Conservation (phyloP, 2,329 filamentous ascomycete genomes). For the Ustilaginoidea virens region DNA sequence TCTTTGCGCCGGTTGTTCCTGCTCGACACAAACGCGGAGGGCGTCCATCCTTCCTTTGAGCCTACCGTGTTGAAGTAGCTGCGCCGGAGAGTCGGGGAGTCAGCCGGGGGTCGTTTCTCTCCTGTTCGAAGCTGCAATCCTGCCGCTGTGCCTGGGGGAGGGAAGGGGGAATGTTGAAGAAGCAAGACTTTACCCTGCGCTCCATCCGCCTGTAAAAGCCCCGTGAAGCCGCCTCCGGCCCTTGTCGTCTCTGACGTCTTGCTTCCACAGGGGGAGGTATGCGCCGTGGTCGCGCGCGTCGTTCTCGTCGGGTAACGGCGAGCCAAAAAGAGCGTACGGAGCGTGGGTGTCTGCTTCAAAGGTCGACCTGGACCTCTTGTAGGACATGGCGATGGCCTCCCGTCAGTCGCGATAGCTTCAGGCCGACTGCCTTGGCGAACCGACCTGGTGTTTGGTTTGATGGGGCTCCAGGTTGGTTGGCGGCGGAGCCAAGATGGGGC, state of each 20-base stretch:
- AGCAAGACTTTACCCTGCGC: slow-evolving; percentile 58
- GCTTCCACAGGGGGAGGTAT: slow-evolving; percentile 93
- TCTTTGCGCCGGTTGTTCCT: slow-evolving; percentile 63
- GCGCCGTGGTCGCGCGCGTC: slow-evolving; percentile 76
- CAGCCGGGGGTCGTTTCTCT: not conserved
- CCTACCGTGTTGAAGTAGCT: slow-evolving; percentile 97
- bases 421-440: no score
- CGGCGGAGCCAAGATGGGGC: no score
- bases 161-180: no score
- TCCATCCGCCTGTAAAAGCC: slow-evolving; percentile 92
- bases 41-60: slow-evolving; percentile 95
- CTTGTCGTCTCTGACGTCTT: slow-evolving; percentile 87
- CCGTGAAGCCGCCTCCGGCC: slow-evolving; percentile 86
- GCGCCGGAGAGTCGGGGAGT: not conserved
- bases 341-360: slow-evolving; percentile 66
- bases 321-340: slow-evolving; percentile 69
- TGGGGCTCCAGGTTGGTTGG: no score
- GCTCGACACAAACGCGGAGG: slow-evolving; percentile 82
- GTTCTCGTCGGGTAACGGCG: slow-evolving; percentile 66
- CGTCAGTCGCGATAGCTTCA: no score
- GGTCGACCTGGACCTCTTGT: slow-evolving; percentile 62
- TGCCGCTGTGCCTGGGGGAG: no score
- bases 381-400: slow-evolving; percentile 57
- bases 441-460: no score
- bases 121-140: not conserved